Evolutionary conservation across 2,329 filamentous ascomycete genomes (phyloP).

Genomic region (Xylariaceae sp.): DNA sequence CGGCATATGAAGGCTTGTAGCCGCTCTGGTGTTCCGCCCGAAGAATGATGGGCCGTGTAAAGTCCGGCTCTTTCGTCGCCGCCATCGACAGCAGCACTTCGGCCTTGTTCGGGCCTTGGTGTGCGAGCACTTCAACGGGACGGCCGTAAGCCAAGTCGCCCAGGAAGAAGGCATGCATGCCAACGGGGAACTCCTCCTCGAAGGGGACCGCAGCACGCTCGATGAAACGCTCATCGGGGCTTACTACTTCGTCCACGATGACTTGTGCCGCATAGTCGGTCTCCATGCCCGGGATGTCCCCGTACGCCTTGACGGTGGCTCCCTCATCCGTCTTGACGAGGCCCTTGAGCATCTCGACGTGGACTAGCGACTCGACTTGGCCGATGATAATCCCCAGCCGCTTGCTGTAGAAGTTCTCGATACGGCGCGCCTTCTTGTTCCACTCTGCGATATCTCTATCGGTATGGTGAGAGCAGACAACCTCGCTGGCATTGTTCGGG

Average conservation of each 20-base stretch:
- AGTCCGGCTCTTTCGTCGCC: conserved; percentile 71
- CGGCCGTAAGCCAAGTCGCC: conserved; percentile 91
- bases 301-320: conserved; percentile 89
- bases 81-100: conserved; percentile 72
- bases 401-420: conserved; percentile 86
- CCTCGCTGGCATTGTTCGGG: conserved; percentile 53
- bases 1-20: conserved; percentile 83
- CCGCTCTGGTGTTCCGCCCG: conserved; percentile 64
- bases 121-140: conserved; percentile 74
- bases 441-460: conserved; percentile 75
- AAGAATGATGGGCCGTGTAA: conserved; percentile 67
- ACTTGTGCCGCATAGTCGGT: conserved; percentile 87
- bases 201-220: conserved; percentile 84
- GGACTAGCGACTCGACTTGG: conserved; percentile 78
- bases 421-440: conserved; percentile 73
- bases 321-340: conserved; percentile 86
- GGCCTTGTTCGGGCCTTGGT: conserved; percentile 63
- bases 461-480: conserved; percentile 65
- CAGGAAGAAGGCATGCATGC: conserved; percentile 83
- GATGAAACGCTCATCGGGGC: conserved; percentile 88
- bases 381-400: conserved; percentile 84
- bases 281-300: conserved; percentile 75
- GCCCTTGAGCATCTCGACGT: conserved; percentile 91
- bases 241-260: conserved; percentile 82
- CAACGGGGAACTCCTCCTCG: conserved; percentile 82